Conservation (phyloP, 148 eudicot species). For the Selenicereus undatus region DNA sequence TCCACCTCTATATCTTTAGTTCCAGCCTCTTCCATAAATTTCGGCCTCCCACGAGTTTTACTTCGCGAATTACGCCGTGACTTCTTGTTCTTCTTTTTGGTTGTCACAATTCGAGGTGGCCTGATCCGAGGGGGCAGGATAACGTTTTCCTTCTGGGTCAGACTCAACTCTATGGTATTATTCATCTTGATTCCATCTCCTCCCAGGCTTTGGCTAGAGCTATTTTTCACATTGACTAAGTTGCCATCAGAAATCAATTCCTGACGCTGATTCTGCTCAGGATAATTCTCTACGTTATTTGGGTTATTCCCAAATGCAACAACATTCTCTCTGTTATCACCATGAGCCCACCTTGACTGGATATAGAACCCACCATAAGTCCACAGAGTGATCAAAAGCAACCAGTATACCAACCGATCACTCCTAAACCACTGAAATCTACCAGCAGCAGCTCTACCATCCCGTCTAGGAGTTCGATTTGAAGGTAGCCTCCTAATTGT, state of each 20-base stretch:
- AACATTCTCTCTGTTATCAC: slow-evolving; percentile 58
- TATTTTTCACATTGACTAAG: slow-evolving; percentile 24
- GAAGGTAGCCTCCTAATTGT: slow-evolving; percentile 66
- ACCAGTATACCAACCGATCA: slow-evolving; percentile 75
- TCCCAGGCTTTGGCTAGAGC: slow-evolving; percentile 22
- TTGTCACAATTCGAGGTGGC: slow-evolving; percentile 26
- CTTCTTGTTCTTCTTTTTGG: slow-evolving; percentile 50
- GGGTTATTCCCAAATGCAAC: slow-evolving; percentile 53
- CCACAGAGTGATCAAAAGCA: slow-evolving; percentile 96
- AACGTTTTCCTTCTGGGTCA: slow-evolving; percentile 28
- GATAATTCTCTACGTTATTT: slow-evolving; percentile 26
- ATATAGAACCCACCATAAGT: slow-evolving; percentile 89
- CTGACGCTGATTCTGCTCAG: slow-evolving; percentile 29
- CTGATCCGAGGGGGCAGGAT: slow-evolving; percentile 32
- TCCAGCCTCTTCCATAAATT: slow-evolving; percentile 26
- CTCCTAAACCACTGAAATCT: slow-evolving; percentile 62
- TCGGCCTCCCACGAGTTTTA: slow-evolving; percentile 39
- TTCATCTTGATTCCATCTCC: slow-evolving; percentile 20
- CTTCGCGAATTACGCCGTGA: slow-evolving; percentile 42
- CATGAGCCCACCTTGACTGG: slow-evolving; percentile 98
- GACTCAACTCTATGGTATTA: slow-evolving; percentile 26
- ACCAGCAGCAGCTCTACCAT: slow-evolving; percentile 38
- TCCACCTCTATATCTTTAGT: slow-evolving; percentile 41
- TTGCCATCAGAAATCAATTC: slow-evolving; percentile 39
- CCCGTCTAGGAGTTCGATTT: slow-evolving; percentile 70